Evolutionary conservation across 352 stramenopile genomes (phyloP), one percentile per base, ranked within the genome.

Genomic region (Phytophthora meadii): DNA sequence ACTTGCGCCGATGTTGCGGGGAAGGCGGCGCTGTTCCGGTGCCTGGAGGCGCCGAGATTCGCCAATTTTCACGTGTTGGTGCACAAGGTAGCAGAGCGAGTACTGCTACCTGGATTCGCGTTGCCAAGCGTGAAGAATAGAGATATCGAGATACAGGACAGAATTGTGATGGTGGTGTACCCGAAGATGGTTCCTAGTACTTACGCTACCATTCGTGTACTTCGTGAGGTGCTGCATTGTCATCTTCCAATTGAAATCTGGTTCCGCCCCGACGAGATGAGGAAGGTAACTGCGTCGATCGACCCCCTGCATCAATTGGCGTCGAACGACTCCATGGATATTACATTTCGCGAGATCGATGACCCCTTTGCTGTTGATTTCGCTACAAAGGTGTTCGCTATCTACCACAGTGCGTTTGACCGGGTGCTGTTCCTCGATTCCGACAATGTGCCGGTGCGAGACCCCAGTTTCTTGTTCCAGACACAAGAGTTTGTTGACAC

Each of bases 131-230:
- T 58, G 10, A 15, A 40, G 8, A 46, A 7, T 12, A 14, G 12
- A 11, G 42, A 63, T 5, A 3, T 11, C 32, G 3, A 51, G 34
- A 19, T 15, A 15, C 54, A 27, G 15, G 60, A 64, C n/a, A 78
- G 76, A 4, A 79, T 87, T 42, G 51, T 82, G 45, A 83, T 89
- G 60, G 74, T 86, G 14, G 65, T 82, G 19, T 84, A 87, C 42
- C 79, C 74, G 2, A 80, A 80, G 28, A 54, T 81, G 42, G 62
- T 87, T 1, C 52, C 73, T 8, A 74, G 74, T 28, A 55, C 61
- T 1, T 86, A 81, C 41, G 72, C 72, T 12, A 71, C 55, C 4
- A 55, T 86, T 4, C 71, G 70, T 10, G 61, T 57, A 7, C 45
- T 89, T 30, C 72, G 79, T 2, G 52, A 55, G 5, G 45, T 68